These are phyloP conservation scores for Suhomyces kunorum DNA, from an alignment of 1,139 yeast genomes.

Conservation along the genomic window DNA sequence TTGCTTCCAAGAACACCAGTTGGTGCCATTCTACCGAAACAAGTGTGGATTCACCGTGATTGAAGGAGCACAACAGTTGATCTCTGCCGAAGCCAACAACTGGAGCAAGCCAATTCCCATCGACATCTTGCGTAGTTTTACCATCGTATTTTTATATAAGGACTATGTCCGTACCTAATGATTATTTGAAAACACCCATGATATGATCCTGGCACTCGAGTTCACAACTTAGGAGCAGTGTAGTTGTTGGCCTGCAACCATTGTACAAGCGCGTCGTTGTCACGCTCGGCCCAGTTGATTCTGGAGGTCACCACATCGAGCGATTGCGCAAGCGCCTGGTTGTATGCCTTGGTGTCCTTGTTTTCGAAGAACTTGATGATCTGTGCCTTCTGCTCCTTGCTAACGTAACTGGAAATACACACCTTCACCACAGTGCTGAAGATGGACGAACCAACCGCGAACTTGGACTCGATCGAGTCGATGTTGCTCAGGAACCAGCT, in stretches of 20 bases:
- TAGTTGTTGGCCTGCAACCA: conserved; percentile 57
- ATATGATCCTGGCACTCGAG: too few species aligned
- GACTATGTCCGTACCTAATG: neutral
- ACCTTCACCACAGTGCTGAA: conserved; percentile 69
- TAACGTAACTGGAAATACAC: conserved; percentile 66
- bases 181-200: too few species aligned
- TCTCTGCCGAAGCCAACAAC: neutral
- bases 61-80: neutral
- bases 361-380: conserved; percentile 59
- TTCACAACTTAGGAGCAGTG: conserved; percentile 27
- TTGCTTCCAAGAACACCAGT: conserved; percentile 7
- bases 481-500: conserved; percentile 76
- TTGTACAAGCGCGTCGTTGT: conserved; percentile 49
- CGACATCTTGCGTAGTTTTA: neutral
- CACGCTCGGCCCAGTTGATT: conserved; percentile 68
- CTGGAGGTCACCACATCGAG: conserved; percentile 66
- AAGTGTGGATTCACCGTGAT: conserved; percentile 37
- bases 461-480: conserved; percentile 60
- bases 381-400: conserved; percentile 55
- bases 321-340: conserved; percentile 71
- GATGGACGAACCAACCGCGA: conserved; percentile 84
- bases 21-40: conserved; percentile 46
- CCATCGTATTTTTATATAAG: conserved; percentile 1
- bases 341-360: conserved; percentile 71
- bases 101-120: neutral